A percentile compares a stretch with the other conserved stretches of the same genome.
Evolutionary conservation across 2,329 filamentous ascomycete genomes (phyloP).

Genomic region (Clonostachys chloroleuca): DNA sequence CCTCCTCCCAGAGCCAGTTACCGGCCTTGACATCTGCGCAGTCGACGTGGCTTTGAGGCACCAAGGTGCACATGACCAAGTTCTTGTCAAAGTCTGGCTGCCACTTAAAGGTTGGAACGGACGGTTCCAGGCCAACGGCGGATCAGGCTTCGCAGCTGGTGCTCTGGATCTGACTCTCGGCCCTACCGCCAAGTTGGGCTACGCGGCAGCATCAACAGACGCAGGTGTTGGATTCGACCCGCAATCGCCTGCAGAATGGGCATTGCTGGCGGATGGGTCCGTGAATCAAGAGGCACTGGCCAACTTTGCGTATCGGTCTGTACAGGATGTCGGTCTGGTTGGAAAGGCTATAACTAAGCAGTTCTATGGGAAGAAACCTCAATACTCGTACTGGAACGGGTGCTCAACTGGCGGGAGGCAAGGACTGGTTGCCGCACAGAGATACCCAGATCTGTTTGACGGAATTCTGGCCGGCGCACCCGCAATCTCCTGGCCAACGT

Average conservation of each 20-base stretch:
- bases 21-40: constrained; percentile 6
- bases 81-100: constrained; percentile 11
- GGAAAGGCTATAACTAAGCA: constrained; percentile 31
- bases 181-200: constrained; percentile 7
- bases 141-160: constrained; percentile 19
- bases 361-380: constrained; percentile 28
- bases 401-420: constrained; percentile 50
- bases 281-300: constrained; percentile 12
- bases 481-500: constrained; percentile 28
- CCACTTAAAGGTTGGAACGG: constrained; percentile 17
- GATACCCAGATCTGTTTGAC: constrained; percentile 44
- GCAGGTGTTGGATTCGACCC: neutral
- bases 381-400: constrained; percentile 40
- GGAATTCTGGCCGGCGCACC: constrained; percentile 37
- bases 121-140: constrained; percentile 19
- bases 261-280: constrained; percentile 8
- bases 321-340: constrained; percentile 11
- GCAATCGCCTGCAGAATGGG: neutral
- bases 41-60: constrained; percentile 7
- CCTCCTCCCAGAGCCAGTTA: no score
- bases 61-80: neutral
- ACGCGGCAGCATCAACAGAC: constrained; percentile 8
- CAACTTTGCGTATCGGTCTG: constrained; percentile 13
- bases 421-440: constrained; percentile 41
- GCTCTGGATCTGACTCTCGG: constrained; percentile 1